Base-by-base conservation (phyloP, 2,329 filamentous ascomycete species). In the Cladophialophora bantiana region DNA sequence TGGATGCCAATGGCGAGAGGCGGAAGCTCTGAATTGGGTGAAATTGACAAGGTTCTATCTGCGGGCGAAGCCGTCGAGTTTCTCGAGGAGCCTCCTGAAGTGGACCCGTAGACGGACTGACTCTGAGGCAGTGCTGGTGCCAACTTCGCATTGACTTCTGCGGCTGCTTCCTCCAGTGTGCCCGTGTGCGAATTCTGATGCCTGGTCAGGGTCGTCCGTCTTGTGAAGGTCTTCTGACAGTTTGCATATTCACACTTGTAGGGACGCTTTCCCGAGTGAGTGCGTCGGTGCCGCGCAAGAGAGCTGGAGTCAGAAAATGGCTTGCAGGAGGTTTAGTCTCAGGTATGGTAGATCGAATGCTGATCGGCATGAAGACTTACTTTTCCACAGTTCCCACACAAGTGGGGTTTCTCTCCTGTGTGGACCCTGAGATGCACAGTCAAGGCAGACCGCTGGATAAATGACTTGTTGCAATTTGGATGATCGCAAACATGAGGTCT, bases 191-290 rank as follows among this genome's bases (percentile, higher is more conserved):
- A 92, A 73, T 96, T 97, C 80, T 97, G 93, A 77, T 99, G 95
- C 59, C 95, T 89, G 1, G 94, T 99, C 68, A 99, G 83, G 2
- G 95, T 98, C 0, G 95, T 98, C 71, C 94, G 90, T 65, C 95
- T 90, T 9, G 95, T 99, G 76, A 99, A 99, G 0, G 94, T 98
- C 85, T 98, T 98, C 77, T 98, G 94, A 79, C 95, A 99, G 78
- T 97, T 94, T 67, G 93, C 94, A 74, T 95, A 98, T 0, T 94
- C 94, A 80, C 95, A 99, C 79, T 97, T 97, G 83, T 98, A 99
- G 1, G 95, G 95, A 58, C 95, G 87, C 80, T 95, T 97, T 66
- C 95, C 95, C 3, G 93, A 96, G 77, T 99, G 95, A 68, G 97
- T 98, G 71, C 95, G 89, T 67, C 95, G 89, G 80, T 99, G 95